Evolutionary conservation across 441 rosid species (phyloP), one percentile per base, ranked within the genome.

Genomic region (Dalechampia spathulata): DNA sequence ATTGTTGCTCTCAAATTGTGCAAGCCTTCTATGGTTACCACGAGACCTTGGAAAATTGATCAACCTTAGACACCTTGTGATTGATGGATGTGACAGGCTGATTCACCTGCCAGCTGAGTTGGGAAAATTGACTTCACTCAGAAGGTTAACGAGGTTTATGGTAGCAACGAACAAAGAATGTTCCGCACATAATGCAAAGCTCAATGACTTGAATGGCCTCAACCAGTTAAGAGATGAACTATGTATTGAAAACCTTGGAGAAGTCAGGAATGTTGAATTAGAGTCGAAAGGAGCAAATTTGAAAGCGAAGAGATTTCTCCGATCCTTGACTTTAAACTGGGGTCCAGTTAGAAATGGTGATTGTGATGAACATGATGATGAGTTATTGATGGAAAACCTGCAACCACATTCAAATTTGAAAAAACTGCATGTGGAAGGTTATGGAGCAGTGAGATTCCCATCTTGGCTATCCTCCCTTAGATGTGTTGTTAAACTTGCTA

Each of bases 201-300:
- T 62, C 9, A 60, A 17, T 6, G 71, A 73, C 14, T 49, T 65
- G 40, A 42, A 51, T n/a, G 40, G 30, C 13, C 47, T 57, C 10
- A 54, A 68, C 54, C 55, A 57, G 16, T 30, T 72, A 34, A 57
- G 63, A 16, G 72, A 68, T 19, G 43, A 59, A 51, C 45, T 72
- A 28, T 0, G 13, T 27, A 32, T 65, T 17, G 23, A 17, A n/a
- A 61, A 61, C 37, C 49, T 65, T 41, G 62, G 16, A 23, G 15
- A 22, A 5, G 44, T 10, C 2, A 55, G 30, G 47, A 49, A 47
- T n/a, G 27, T 9, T 21, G 30, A 43, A 19, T 21, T 26, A n/a
- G 61, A 58, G 19, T 42, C 36, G 6, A 28, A 21, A 32, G 68
- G 9, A 2, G 57, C 51, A 7, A 65, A 56, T 32, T 37, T 71